These are phyloP conservation scores for Triticum dicoccoides DNA, from an alignment of 176 grass and related monocot genomes.

Conservation along the genomic window DNA sequence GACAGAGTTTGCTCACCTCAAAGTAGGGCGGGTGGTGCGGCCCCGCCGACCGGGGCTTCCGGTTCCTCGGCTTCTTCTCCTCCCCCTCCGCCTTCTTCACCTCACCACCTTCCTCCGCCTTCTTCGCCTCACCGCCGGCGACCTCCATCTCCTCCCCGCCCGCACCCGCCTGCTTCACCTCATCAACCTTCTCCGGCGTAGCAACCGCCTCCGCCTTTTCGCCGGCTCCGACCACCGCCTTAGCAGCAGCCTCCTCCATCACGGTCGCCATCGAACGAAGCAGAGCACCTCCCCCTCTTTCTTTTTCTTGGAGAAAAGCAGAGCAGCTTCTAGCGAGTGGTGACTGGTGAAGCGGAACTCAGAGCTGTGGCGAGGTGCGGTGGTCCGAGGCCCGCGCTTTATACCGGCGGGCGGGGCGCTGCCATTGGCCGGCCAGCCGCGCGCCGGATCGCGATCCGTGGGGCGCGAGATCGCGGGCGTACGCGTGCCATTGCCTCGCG, in stretches of 20 bases:
- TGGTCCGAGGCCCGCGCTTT: not conserved
- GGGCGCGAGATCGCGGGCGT: constrained; percentile 3
- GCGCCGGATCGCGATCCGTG: constrained; percentile 46
- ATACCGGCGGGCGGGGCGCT: constrained; percentile 4
- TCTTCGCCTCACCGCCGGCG: not conserved
- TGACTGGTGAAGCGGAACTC: not conserved
- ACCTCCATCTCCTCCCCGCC: not conserved
- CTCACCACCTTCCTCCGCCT: not conserved
- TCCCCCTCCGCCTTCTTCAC: not conserved
- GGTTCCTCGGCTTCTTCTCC: constrained; percentile 40
- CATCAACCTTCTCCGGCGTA: not conserved
- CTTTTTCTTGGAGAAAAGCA: not conserved
- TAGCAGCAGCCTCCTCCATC: constrained; percentile 7
- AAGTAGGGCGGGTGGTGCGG: constrained; percentile 74
- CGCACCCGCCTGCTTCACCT: too few relatives aligned
- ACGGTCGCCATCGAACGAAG: constrained; percentile 25
- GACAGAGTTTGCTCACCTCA: constrained; percentile 35
- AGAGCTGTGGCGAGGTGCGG: not conserved
- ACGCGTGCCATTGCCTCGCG: constrained; percentile 14
- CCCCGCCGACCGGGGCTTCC: constrained; percentile 42
- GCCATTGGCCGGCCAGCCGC: constrained; percentile 15
- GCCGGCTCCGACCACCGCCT: not conserved
- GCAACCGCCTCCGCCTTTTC: not conserved
- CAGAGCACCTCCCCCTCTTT: not conserved
- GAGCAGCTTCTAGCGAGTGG: not conserved